A percentile compares a stretch with the other conserved stretches of the same genome.
phyloP scores from a whole-genome alignment of 495 filamentous ascomycete genomes.

The Penicillium diatomitis region DNA sequence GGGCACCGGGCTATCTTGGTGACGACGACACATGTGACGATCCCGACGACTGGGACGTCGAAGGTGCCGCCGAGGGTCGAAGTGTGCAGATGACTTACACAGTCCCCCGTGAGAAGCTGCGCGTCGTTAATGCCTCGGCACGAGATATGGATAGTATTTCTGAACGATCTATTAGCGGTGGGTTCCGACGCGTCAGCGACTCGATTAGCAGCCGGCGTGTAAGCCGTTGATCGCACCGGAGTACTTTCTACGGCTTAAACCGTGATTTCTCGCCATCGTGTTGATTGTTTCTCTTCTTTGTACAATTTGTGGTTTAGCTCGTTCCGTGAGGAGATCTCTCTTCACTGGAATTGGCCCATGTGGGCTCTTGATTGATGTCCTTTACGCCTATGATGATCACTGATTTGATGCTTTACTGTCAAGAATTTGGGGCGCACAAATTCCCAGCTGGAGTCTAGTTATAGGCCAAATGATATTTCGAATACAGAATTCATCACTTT shows the following conservation, averaged over 20 bases:
- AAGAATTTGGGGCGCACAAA: background rate
- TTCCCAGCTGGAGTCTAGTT: too few species aligned
- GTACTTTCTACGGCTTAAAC: background rate
- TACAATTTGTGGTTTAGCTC: slow-evolving; percentile 2
- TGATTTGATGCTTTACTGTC: slow-evolving; percentile 1
- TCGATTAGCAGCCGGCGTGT: slow-evolving; percentile 3
- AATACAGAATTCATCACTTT: too few species aligned
- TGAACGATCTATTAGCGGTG: slow-evolving; percentile 20
- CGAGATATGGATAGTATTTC: slow-evolving; percentile 28
- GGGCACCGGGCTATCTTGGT: slow-evolving; percentile 20
- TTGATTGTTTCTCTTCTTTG: background rate
- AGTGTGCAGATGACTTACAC: slow-evolving; percentile 93
- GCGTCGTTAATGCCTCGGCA: slow-evolving; percentile 68
- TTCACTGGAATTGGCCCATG: slow-evolving; percentile 6
- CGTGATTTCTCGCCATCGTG: background rate
- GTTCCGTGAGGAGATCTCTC: background rate
- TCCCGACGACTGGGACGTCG: slow-evolving; percentile 78
- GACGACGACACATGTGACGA: slow-evolving; percentile 15
- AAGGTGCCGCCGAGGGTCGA: slow-evolving; percentile 66
- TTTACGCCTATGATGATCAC: slow-evolving; percentile 8
- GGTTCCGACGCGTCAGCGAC: slow-evolving; percentile 13
- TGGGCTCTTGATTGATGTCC: slow-evolving; percentile 8
- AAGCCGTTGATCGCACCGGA: slow-evolving; percentile 1
- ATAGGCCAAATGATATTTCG: too few species aligned
- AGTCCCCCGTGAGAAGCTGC: slow-evolving; percentile 71